phyloP scores from a whole-genome alignment of 305 asterid genomes.

The Plantago lanceolata region DNA sequence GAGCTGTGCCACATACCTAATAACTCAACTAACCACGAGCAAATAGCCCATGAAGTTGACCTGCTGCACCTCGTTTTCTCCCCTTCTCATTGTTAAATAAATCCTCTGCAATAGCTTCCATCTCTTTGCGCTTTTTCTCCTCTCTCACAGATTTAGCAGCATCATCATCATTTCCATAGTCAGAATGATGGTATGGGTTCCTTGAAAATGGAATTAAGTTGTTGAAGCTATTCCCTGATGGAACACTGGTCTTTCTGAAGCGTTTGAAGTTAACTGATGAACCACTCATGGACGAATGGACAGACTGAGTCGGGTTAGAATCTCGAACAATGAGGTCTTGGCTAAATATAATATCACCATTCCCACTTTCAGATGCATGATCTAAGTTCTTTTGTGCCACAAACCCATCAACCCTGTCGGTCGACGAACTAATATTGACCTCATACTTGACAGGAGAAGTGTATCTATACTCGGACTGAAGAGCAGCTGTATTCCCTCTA shows the following conservation, averaged over 20 bases:
- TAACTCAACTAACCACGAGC: slow-evolving; percentile 45
- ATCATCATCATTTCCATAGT: slow-evolving; percentile 63
- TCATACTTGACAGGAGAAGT: slow-evolving; percentile 29
- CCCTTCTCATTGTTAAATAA: slow-evolving; percentile 68
- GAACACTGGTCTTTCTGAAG: slow-evolving; percentile 62
- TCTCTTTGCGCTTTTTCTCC: slow-evolving; percentile 78
- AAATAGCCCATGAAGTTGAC: slow-evolving; percentile 49
- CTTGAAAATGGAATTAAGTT: slow-evolving; percentile 69
- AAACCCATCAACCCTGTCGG: slow-evolving; percentile 31
- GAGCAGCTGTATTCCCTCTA: slow-evolving; percentile 28
- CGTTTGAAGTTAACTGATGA: slow-evolving; percentile 59
- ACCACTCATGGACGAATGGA: slow-evolving; percentile 32
- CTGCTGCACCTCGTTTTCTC: slow-evolving; percentile 44
- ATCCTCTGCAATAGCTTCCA: slow-evolving; percentile 92
- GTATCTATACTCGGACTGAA: slow-evolving; percentile 25
- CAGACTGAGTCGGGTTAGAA: slow-evolving; percentile 29
- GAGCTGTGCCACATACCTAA: not conserved
- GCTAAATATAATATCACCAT: slow-evolving; percentile 68
- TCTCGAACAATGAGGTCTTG: slow-evolving; percentile 71
- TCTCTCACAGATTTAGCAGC: slow-evolving; percentile 60
- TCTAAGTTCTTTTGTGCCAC: slow-evolving; percentile 34
- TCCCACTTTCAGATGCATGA: slow-evolving; percentile 45
- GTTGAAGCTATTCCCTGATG: slow-evolving; percentile 81
- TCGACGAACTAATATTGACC: slow-evolving; percentile 30
- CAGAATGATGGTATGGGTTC: slow-evolving; percentile 73